Conservation (phyloP, 2,329 filamentous ascomycete genomes). For the Ceratocystis destructans region DNA sequence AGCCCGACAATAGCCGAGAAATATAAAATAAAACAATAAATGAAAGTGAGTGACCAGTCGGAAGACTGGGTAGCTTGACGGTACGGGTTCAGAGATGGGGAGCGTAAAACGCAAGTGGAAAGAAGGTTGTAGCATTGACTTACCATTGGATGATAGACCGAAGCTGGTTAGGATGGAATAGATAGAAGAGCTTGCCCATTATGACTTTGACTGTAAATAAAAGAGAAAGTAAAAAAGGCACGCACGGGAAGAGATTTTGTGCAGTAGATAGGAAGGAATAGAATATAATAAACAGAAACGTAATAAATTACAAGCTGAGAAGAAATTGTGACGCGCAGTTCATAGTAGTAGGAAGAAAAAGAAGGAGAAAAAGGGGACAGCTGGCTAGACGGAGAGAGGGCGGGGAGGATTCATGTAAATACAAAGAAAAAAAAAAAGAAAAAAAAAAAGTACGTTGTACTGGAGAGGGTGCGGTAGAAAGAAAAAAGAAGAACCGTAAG, state of each 20-base stretch:
- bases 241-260: conserved; percentile 1
- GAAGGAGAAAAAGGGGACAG: conserved; percentile 7
- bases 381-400: neutral
- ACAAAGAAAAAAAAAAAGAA: conserved; percentile 1
- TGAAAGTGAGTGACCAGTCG: neutral
- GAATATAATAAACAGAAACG: neutral
- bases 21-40: neutral
- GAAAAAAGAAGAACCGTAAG: neutral
- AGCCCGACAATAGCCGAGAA: neutral
- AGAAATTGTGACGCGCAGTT: neutral
- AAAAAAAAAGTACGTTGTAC: neutral
- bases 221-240: neutral
- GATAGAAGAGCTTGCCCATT: conserved; percentile 56
- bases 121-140: conserved; percentile 21
- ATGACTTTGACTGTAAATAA: conserved; percentile 24
- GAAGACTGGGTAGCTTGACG: neutral
- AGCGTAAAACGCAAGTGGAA: conserved; percentile 16
- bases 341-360: neutral
- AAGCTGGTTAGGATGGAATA: conserved; percentile 63
- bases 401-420: neutral
- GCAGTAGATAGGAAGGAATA: neutral
- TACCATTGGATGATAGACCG: conserved; percentile 83
- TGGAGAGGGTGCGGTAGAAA: neutral
- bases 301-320: neutral
- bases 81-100: neutral